Evolutionary conservation across 1,139 yeast genomes (phyloP).

Genomic region (Saccharomycopsis hybrid): DNA sequence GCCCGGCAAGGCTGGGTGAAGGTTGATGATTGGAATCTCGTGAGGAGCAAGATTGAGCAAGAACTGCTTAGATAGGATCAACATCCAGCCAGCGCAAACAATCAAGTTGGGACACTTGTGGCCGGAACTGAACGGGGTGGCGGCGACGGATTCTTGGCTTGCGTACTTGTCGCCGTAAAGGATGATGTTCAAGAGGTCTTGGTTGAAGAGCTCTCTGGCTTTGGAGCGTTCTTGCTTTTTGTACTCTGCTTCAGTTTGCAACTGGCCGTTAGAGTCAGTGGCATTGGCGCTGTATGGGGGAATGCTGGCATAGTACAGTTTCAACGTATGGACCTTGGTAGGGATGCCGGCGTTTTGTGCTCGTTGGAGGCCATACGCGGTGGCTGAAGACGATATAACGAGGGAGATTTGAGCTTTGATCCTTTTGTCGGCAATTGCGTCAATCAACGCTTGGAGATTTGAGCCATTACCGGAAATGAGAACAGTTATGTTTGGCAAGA

Average conservation of each 20-base stretch:
- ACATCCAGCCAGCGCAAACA: slow-evolving; percentile 99
- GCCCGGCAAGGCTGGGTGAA: slow-evolving; percentile 97
- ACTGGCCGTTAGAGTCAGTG: slow-evolving; percentile 23
- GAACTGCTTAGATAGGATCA: slow-evolving; percentile 74
- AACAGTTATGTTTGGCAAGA: slow-evolving; percentile 47
- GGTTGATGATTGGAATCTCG: slow-evolving; percentile 72
- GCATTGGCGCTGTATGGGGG: slow-evolving; percentile 60
- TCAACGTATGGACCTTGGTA: slow-evolving; percentile 63
- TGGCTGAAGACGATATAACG: slow-evolving; percentile 77
- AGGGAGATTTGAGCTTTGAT: slow-evolving; percentile 53
- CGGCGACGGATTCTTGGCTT: slow-evolving; percentile 24
- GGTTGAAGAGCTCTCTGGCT: slow-evolving; percentile 68
- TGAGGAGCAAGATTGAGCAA: slow-evolving; percentile 57
- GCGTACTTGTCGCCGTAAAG: slow-evolving; percentile 41
- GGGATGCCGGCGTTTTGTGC: slow-evolving; percentile 67
- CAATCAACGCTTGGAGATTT: slow-evolving; percentile 87
- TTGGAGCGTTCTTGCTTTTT: slow-evolving; percentile 44
- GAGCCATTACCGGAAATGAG: slow-evolving; percentile 94
- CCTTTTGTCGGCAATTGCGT: slow-evolving; percentile 46
- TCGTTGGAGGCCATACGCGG: slow-evolving; percentile 79
- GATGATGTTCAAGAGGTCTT: slow-evolving; percentile 66
- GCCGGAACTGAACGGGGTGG: slow-evolving; percentile 22
- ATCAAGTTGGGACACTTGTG: slow-evolving; percentile 66
- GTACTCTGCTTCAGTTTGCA: slow-evolving; percentile 27
- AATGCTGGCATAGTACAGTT: slow-evolving; percentile 65